Evolutionary conservation across 2,329 filamentous ascomycete species (phyloP).

Genomic region (Fusarium subtropicale): DNA sequence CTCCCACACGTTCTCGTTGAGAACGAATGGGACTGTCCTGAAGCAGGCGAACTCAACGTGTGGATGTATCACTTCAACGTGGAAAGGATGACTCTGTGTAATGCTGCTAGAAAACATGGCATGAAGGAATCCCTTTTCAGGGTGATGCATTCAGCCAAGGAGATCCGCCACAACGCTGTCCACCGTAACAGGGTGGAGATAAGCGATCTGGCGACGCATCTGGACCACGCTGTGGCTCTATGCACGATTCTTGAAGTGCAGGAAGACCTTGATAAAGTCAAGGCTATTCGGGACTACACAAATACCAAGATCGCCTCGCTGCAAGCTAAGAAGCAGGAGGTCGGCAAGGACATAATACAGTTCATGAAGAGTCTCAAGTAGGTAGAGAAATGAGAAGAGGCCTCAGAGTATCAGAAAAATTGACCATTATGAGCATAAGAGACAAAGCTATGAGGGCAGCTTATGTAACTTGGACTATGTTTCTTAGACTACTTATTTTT

Average conservation of each 20-base stretch:
- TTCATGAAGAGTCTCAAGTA: neutral
- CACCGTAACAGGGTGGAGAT: neutral
- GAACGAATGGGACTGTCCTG: conserved; percentile 3
- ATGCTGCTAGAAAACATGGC: neutral
- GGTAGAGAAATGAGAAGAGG: no score
- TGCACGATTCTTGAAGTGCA: neutral
- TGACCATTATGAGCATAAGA: no score
- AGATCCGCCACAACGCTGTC: conserved; percentile 21
- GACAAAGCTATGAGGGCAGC: no score
- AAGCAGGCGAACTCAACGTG: conserved; percentile 13
- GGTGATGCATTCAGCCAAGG: neutral
- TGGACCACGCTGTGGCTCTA: conserved; percentile 4
- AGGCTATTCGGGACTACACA: neutral
- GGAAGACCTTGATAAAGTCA: neutral
- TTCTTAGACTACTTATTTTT: no score
- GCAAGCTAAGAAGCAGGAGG: neutral
- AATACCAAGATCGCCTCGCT: neutral
- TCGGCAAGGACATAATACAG: neutral
- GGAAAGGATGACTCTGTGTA: neutral
- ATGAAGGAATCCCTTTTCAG: neutral
- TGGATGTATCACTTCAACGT: conserved; percentile 1
- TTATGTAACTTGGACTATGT: no score
- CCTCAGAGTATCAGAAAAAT: no score
- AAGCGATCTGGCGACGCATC: neutral
- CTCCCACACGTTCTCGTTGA: conserved; percentile 9